A percentile compares a stretch with the other conserved stretches of the same genome.
Evolutionary conservation across 1,284 basidiomycete species (phyloP).

Genomic region (Tremellales sp.): DNA sequence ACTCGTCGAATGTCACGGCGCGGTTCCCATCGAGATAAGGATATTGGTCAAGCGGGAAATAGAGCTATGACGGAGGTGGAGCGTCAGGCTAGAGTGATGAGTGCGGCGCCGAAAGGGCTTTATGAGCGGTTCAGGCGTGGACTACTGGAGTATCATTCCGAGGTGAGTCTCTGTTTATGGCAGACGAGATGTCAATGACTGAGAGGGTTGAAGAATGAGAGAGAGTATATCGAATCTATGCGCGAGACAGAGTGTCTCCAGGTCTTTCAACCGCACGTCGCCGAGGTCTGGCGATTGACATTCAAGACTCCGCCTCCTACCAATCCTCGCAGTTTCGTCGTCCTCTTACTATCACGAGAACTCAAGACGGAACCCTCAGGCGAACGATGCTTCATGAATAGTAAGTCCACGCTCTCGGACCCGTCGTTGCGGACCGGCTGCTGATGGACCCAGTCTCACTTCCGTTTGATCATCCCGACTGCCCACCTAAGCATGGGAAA

Average conservation of each 20-base stretch:
- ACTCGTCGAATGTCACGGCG: slow-evolving; percentile 1
- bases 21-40: neutral
- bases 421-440: neutral
- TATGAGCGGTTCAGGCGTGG: slow-evolving; percentile 44
- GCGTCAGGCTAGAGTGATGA: slow-evolving; percentile 29
- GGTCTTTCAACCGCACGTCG: slow-evolving; percentile 37
- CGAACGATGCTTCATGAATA: slow-evolving; percentile 41
- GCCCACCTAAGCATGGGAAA: slow-evolving; percentile 33
- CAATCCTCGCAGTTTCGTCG: slow-evolving; percentile 43
- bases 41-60: slow-evolving; percentile 1
- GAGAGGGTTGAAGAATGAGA: slow-evolving; percentile 23
- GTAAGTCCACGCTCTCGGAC: slow-evolving; percentile 11
- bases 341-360: slow-evolving; percentile 37
- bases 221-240: slow-evolving; percentile 43
- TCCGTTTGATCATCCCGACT: slow-evolving; percentile 41
- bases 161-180: slow-evolving; percentile 18
- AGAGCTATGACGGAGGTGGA: slow-evolving; percentile 19
- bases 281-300: slow-evolving; percentile 46
- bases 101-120: slow-evolving; percentile 19
- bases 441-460: slow-evolving; percentile 31
- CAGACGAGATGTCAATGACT: neutral
- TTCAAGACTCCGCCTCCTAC: slow-evolving; percentile 46
- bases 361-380: slow-evolving; percentile 27
- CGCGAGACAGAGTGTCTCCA: slow-evolving; percentile 42
- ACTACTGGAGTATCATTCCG: slow-evolving; percentile 39